Evolutionary conservation across 1,284 basidiomycete genomes (phyloP).

Genomic region (Ustilago hordei): DNA sequence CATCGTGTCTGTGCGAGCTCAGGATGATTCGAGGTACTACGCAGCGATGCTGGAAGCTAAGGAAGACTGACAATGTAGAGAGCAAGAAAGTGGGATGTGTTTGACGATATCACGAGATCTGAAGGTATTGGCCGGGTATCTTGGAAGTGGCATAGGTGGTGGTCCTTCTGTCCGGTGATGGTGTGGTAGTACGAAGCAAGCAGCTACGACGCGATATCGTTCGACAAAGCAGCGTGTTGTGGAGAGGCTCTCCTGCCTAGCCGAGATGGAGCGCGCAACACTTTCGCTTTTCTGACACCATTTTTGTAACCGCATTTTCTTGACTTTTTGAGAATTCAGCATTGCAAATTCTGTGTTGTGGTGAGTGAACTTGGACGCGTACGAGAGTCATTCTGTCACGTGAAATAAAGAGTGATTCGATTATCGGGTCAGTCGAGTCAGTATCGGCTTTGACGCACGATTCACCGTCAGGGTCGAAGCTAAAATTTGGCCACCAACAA

Average conservation of each 20-base stretch:
- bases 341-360: background rate
- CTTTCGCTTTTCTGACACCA: slow-evolving; percentile 9
- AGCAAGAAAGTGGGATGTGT: background rate
- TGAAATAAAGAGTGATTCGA: background rate
- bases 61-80: background rate
- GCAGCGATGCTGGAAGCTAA: background rate
- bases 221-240: background rate
- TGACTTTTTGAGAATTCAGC: background rate
- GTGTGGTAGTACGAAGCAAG: background rate
- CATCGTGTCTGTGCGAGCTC: slow-evolving; percentile 13
- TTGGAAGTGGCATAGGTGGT: background rate
- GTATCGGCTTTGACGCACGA: slow-evolving; percentile 15
- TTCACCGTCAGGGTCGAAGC: background rate
- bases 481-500: slow-evolving; percentile 23
- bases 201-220: background rate
- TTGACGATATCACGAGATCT: background rate
- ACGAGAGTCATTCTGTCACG: slow-evolving; percentile 14
- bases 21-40: background rate
- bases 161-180: background rate
- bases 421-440: slow-evolving; percentile 26
- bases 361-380: slow-evolving; percentile 21
- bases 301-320: slow-evolving; percentile 19
- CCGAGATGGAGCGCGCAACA: background rate
- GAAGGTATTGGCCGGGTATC: slow-evolving; percentile 25
- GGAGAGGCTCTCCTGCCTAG: background rate